Evolutionary conservation across 805 yeast genomes (phyloP).

Genomic region (Huiozyma sinensis): DNA sequence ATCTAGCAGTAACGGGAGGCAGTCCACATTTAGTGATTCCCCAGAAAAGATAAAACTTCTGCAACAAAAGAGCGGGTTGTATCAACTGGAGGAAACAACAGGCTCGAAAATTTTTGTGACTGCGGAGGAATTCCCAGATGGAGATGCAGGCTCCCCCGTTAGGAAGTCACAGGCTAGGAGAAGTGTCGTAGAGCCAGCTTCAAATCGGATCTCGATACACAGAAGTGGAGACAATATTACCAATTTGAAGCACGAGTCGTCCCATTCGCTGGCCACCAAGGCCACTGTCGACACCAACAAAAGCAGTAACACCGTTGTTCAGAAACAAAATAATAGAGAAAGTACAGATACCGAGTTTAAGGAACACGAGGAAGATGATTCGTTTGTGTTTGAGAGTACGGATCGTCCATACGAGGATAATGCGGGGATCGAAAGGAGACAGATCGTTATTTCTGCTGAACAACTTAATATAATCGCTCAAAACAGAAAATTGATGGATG

Average conservation of each 20-base stretch:
- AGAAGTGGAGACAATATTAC: neutral
- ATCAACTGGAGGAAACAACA: slow-evolving; percentile 20
- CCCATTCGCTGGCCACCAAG: neutral
- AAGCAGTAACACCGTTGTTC: slow-evolving; percentile 1
- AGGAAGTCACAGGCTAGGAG: neutral
- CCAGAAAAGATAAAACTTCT: slow-evolving; percentile 8
- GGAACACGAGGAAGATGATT: slow-evolving; percentile 8
- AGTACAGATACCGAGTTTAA: too few species aligned
- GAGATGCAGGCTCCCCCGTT: neutral
- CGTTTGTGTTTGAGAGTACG: slow-evolving; percentile 17
- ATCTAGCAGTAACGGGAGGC: slow-evolving; percentile 13
- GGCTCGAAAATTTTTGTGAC: slow-evolving; percentile 21
- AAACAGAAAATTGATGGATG: slow-evolving; percentile 47
- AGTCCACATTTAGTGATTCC: slow-evolving; percentile 21
- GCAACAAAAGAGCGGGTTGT: slow-evolving; percentile 5
- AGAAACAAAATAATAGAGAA: too few species aligned
- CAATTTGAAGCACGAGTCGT: neutral
- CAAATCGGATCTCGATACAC: slow-evolving; percentile 1
- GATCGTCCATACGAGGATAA: slow-evolving; percentile 5
- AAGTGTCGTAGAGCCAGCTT: neutral
- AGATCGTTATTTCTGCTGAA: slow-evolving; percentile 39
- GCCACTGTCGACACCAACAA: neutral
- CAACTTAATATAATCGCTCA: slow-evolving; percentile 54
- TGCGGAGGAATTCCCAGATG: slow-evolving; percentile 16
- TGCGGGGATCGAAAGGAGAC: slow-evolving; percentile 2